Evolutionary conservation across 2,329 filamentous ascomycete genomes (phyloP).

Genomic region (Blumeria hordei): DNA sequence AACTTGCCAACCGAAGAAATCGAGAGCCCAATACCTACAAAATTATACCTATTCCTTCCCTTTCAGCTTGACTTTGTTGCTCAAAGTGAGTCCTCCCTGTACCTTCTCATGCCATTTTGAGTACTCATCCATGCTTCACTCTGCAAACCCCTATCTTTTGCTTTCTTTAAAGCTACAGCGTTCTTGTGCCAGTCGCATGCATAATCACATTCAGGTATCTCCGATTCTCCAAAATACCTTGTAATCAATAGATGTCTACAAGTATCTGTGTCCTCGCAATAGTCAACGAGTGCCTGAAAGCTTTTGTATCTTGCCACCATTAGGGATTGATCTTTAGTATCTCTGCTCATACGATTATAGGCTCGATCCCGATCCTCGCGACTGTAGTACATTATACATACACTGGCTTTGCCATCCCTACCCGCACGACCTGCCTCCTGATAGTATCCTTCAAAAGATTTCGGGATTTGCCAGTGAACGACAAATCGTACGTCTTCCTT

Average conservation of each 20-base stretch:
- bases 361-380: slow-evolving; percentile 64
- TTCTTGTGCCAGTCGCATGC: slow-evolving; percentile 66
- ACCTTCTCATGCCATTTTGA: slow-evolving; percentile 32
- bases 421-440: slow-evolving; percentile 87
- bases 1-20: too few relatives aligned
- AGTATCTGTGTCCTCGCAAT: slow-evolving; percentile 50
- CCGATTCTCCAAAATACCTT: slow-evolving; percentile 49
- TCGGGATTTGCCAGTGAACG: slow-evolving; percentile 79
- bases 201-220: slow-evolving; percentile 37
- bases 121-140: slow-evolving; percentile 40
- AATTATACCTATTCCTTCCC: too few relatives aligned
- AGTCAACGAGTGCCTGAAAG: slow-evolving; percentile 44
- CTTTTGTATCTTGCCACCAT: slow-evolving; percentile 33
- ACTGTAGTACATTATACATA: slow-evolving; percentile 79
- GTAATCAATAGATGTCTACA: slow-evolving; percentile 60
- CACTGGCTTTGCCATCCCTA: slow-evolving; percentile 64
- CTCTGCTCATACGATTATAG: slow-evolving; percentile 26
- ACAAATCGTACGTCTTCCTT: slow-evolving; percentile 90
- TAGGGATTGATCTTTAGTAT: slow-evolving; percentile 18
- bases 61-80: neutral
- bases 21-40: too few relatives aligned
- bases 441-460: slow-evolving; percentile 88
- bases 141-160: slow-evolving; percentile 30
- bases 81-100: slow-evolving; percentile 18
- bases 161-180: slow-evolving; percentile 26